Evolutionary conservation across 2,329 filamentous ascomycete genomes (phyloP).

Genomic region (Colletotrichum sp.): DNA sequence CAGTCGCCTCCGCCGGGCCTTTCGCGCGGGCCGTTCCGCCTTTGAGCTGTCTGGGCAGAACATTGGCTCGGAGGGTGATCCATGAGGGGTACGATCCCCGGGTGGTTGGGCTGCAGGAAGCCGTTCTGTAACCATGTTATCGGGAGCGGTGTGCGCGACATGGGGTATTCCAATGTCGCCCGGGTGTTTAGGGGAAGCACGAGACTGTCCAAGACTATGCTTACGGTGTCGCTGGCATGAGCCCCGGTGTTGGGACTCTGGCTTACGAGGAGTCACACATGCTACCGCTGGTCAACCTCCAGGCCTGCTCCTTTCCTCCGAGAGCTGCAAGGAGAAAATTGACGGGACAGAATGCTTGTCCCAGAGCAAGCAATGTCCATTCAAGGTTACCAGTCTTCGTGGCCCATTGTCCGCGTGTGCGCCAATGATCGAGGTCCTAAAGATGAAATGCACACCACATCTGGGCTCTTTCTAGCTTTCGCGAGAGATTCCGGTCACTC

Average conservation of each 20-base stretch:
- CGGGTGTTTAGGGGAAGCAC: fast-evolving
- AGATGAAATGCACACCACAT: neutral
- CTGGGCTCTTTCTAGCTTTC: fast-evolving
- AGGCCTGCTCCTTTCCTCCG: neutral
- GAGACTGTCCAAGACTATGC: fast-evolving
- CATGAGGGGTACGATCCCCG: neutral
- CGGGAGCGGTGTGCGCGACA: neutral
- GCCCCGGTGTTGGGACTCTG: neutral
- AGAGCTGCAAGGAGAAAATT: fast-evolving
- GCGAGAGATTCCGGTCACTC: neutral
- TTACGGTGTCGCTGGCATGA: fast-evolving
- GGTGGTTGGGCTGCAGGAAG: neutral
- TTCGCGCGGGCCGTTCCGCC: constrained; percentile 9
- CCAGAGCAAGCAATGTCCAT: neutral
- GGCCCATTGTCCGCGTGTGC: fast-evolving
- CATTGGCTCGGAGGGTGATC: neutral
- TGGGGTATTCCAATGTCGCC: neutral
- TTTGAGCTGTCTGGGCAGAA: neutral
- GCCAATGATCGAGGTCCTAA: fast-evolving
- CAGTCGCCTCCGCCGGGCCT: neutral
- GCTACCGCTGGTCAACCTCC: neutral
- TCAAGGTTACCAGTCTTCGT: fast-evolving
- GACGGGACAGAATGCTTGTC: fast-evolving
- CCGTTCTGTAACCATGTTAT: neutral
- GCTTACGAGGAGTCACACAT: neutral